phyloP scores from a whole-genome alignment of 1,284 basidiomycete species.

The Abortiporus biennis region DNA sequence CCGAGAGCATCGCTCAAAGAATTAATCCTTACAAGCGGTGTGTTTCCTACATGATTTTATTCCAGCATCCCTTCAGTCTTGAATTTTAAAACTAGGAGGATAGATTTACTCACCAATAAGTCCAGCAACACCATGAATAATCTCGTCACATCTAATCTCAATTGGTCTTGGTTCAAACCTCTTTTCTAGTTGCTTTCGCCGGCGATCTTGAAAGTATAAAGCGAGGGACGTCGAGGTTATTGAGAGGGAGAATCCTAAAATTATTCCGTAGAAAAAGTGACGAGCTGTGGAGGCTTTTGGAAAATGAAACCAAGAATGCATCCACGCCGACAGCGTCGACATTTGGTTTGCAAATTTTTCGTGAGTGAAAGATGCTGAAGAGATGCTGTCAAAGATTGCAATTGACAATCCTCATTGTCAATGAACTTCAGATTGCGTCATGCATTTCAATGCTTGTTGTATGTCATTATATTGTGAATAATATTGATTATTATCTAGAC shows the following conservation, averaged over 20 bases:
- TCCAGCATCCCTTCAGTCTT: neutral
- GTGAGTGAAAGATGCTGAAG: too few relatives aligned
- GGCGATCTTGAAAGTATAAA: conserved; percentile 40
- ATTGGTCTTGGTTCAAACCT: conserved; percentile 57
- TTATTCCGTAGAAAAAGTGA: conserved; percentile 56
- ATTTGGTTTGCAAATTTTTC: neutral
- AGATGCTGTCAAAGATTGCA: too few relatives aligned
- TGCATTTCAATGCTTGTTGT: too few relatives aligned
- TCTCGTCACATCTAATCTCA: conserved; percentile 69
- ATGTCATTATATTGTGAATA: too few relatives aligned
- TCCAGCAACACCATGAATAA: conserved; percentile 71
- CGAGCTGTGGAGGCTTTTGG: too few relatives aligned
- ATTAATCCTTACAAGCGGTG: conserved; percentile 88
- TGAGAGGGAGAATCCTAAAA: conserved; percentile 68
- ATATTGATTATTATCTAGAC: too few relatives aligned
- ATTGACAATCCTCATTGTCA: too few relatives aligned
- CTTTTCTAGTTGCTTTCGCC: conserved; percentile 28
- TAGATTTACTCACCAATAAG: conserved; percentile 61
- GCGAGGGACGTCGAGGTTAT: conserved; percentile 56
- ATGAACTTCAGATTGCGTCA: too few relatives aligned
- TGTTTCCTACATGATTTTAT: conserved; percentile 64
- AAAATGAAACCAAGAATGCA: neutral
- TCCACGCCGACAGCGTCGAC: neutral
- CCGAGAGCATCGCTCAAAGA: conserved; percentile 88
- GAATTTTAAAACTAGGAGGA: neutral